These are phyloP conservation scores for Sordariomycetes sp. DNA, from an alignment of 2,329 filamentous ascomycete species.

Conservation along the genomic window DNA sequence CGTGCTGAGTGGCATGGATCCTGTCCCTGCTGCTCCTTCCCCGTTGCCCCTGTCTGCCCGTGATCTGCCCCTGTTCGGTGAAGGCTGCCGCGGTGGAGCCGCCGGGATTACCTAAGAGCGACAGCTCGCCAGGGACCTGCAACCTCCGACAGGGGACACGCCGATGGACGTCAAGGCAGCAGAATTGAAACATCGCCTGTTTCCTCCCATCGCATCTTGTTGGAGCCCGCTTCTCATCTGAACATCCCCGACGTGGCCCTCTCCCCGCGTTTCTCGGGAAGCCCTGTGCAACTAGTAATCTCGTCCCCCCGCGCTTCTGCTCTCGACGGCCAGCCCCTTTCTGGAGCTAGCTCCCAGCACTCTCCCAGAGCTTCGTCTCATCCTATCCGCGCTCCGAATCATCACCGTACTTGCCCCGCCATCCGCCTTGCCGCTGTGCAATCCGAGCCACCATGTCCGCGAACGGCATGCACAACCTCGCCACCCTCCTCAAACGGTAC, in stretches of 20 bases:
- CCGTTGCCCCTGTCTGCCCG: too few species aligned
- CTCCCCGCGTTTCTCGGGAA: background rate
- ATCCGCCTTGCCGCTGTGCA: background rate
- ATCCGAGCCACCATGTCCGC: conserved; percentile 47
- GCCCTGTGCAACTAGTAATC: background rate
- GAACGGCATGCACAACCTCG: conserved; percentile 90
- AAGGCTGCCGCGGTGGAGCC: background rate
- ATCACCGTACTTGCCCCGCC: background rate
- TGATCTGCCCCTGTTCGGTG: background rate
- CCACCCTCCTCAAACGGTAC: conserved; percentile 96
- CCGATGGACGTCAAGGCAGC: background rate
- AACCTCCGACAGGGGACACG: background rate
- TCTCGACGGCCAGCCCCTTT: background rate
- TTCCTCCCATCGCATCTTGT: background rate
- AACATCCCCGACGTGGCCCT: background rate
- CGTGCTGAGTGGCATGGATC: too few species aligned
- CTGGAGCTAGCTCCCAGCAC: background rate
- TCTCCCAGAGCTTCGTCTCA: background rate
- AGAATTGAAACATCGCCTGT: background rate
- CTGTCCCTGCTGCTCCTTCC: too few species aligned
- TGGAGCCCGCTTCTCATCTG: background rate
- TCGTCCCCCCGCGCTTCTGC: background rate
- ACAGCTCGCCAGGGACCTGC: background rate
- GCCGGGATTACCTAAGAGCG: background rate
- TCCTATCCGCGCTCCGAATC: background rate